A percentile compares a stretch with the other conserved stretches of the same genome.
Conservation (phyloP, 805 yeast genomes). For the Barnettozyma vustinii region DNA sequence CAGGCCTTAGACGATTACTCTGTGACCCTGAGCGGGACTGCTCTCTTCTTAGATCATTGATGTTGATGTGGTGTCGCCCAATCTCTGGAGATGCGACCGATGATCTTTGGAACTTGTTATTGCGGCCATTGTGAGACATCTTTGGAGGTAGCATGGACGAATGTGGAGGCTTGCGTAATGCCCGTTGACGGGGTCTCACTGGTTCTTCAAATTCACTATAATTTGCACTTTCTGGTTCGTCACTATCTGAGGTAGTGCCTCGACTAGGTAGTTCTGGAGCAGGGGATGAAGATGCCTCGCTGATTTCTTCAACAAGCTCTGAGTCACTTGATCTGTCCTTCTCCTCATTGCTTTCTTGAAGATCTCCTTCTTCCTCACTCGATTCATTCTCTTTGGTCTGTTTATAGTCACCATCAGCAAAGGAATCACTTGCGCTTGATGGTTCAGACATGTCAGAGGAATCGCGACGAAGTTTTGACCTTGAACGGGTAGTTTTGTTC, state of each 20-base stretch:
- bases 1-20: background rate
- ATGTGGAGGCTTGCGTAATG: background rate
- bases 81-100: background rate
- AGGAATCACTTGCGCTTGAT: background rate
- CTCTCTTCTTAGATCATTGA: constrained; percentile 3
- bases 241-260: background rate
- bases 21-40: constrained; percentile 10
- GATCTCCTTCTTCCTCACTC: constrained; percentile 13
- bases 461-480: background rate
- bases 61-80: constrained; percentile 7
- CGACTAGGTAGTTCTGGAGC: background rate
- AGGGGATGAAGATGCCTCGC: background rate
- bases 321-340: background rate
- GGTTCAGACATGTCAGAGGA: background rate
- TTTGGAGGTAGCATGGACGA: background rate
- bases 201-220: background rate
- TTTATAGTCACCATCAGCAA: constrained; percentile 1
- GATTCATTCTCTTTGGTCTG: background rate
- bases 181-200: background rate
- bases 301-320: background rate
- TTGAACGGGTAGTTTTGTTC: background rate
- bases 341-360: background rate
- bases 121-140: constrained; percentile 2
- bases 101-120: constrained; percentile 7
- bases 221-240: background rate